phyloP scores from a whole-genome alignment of 352 stramenopile genomes.

The Globisporangium heterothallicum region DNA sequence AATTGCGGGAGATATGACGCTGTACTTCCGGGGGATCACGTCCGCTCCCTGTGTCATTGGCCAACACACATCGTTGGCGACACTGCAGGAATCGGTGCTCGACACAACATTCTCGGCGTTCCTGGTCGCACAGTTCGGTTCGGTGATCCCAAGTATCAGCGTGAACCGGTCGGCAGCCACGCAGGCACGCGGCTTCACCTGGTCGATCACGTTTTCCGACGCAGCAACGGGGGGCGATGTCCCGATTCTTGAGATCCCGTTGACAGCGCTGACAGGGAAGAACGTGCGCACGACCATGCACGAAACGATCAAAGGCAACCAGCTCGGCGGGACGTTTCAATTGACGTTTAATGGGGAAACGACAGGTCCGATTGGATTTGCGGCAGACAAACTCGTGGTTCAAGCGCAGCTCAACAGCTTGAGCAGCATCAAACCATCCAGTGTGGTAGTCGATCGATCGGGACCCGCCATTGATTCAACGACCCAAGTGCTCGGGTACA shows the following conservation, averaged over 20 bases:
- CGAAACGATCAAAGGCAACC: slow-evolving; percentile 81
- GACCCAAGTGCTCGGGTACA: slow-evolving; percentile 83
- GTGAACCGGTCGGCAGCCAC: slow-evolving; percentile 61
- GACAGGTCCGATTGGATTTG: slow-evolving; percentile 86
- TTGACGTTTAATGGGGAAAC: slow-evolving; percentile 91
- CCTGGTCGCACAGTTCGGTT: slow-evolving; percentile 28
- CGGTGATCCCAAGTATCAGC: slow-evolving; percentile 31
- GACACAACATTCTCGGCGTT: slow-evolving; percentile 43
- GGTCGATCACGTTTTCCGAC: slow-evolving; percentile 70
- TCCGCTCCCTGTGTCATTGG: slow-evolving; percentile 33
- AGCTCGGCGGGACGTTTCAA: slow-evolving; percentile 90
- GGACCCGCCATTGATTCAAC: slow-evolving; percentile 29
- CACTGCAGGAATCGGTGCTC: slow-evolving; percentile 16
- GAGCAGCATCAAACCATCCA: slow-evolving; percentile 88
- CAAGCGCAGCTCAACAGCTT: slow-evolving; percentile 91
- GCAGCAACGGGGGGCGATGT: slow-evolving; percentile 80
- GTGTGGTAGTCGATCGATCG: slow-evolving; percentile 78
- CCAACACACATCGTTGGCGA: slow-evolving; percentile 27
- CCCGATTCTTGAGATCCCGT: slow-evolving; percentile 31
- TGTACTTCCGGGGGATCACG: slow-evolving; percentile 39
- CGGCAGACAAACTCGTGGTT: slow-evolving; percentile 76
- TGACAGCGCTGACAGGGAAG: slow-evolving; percentile 28
- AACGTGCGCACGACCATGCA: slow-evolving; percentile 42
- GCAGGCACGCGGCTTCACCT: slow-evolving; percentile 69
- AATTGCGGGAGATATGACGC: slow-evolving; percentile 76